These are phyloP conservation scores for Ophiobolus disseminans DNA, from an alignment of 2,329 filamentous ascomycete genomes.

Conservation along the genomic window DNA sequence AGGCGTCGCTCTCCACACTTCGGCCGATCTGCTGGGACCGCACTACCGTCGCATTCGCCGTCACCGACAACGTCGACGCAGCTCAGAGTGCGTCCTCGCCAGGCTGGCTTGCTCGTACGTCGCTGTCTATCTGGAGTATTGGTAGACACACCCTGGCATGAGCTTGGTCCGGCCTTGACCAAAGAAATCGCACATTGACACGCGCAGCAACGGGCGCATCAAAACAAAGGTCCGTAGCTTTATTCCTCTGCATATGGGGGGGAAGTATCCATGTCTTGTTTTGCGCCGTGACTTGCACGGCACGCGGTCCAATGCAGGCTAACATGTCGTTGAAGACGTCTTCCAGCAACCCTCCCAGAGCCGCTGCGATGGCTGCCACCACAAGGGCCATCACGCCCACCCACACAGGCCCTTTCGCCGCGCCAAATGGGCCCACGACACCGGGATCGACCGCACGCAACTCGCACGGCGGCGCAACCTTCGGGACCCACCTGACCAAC, in stretches of 20 bases:
- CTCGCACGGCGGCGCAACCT: conserved; percentile 36
- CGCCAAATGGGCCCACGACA: conserved; percentile 50
- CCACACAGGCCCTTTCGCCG: conserved; percentile 49
- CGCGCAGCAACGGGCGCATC: conserved; percentile 19
- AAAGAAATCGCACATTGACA: conserved; percentile 9
- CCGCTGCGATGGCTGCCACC: conserved; percentile 51
- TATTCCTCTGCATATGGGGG: conserved; percentile 1
- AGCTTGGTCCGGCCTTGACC: conserved; percentile 10
- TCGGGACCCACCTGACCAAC: conserved; percentile 51
- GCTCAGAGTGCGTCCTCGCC: conserved; percentile 19
- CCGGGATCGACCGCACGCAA: conserved; percentile 44
- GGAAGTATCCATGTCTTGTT: too few relatives aligned
- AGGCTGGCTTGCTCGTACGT: conserved; percentile 21
- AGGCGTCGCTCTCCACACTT: conserved; percentile 21
- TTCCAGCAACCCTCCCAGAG: conserved; percentile 1
- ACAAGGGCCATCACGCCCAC: conserved; percentile 54
- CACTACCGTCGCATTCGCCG: conserved; percentile 9
- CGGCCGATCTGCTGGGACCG: conserved; percentile 14
- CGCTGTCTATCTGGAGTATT: conserved; percentile 14
- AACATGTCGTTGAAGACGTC: conserved; percentile 16
- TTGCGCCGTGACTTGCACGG: too few relatives aligned
- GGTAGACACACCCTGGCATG: conserved; percentile 18
- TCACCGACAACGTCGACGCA: conserved; percentile 6
- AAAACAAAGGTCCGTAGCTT: conserved; percentile 28
- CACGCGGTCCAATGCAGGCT: conserved; percentile 15